These are phyloP conservation scores for Eutrema heterophyllum DNA, from an alignment of 345 rosid species.

Conservation along the genomic window DNA sequence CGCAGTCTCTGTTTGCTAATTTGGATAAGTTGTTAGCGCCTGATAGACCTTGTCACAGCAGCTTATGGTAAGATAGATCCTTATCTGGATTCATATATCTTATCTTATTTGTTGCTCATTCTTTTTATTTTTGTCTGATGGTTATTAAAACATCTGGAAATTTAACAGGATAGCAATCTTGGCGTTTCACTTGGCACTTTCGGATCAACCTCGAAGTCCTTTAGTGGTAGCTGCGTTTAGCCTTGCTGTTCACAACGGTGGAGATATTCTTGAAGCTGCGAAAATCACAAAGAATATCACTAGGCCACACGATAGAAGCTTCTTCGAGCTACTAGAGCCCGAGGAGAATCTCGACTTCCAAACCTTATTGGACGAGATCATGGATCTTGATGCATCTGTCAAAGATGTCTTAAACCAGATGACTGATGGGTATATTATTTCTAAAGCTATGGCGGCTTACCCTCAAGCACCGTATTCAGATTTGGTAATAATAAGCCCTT, in stretches of 20 bases:
- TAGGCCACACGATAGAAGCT: conserved; percentile 41
- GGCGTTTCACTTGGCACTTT: conserved; percentile 79
- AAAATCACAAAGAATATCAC: conserved; percentile 55
- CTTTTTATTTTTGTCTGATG: not conserved
- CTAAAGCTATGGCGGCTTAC: conserved; percentile 57
- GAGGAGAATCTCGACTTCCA: conserved; percentile 17
- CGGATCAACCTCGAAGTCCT: conserved; percentile 67
- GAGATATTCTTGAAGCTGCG: conserved; percentile 64
- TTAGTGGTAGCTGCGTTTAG: conserved; percentile 68
- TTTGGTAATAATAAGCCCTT: conserved; percentile 44
- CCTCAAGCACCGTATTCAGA: conserved; percentile 77
- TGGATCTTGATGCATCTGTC: conserved; percentile 57
- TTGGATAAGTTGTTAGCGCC: conserved; percentile 85
- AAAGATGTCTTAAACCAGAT: conserved; percentile 45
- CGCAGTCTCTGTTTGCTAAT: conserved; percentile 77
- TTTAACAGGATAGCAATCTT: conserved; percentile 62
- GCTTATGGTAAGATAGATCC: conserved; percentile 66
- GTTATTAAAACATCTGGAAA: not conserved
- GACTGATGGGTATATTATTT: conserved; percentile 59
- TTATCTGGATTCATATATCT: not conserved
- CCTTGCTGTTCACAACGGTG: conserved; percentile 78
- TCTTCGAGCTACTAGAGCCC: conserved; percentile 50
- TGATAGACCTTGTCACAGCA: conserved; percentile 82
- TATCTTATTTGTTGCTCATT: not conserved
- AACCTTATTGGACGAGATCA: conserved; percentile 45